Conservation (phyloP, 208 protist genomes). For the Strigomonas galati region DNA sequence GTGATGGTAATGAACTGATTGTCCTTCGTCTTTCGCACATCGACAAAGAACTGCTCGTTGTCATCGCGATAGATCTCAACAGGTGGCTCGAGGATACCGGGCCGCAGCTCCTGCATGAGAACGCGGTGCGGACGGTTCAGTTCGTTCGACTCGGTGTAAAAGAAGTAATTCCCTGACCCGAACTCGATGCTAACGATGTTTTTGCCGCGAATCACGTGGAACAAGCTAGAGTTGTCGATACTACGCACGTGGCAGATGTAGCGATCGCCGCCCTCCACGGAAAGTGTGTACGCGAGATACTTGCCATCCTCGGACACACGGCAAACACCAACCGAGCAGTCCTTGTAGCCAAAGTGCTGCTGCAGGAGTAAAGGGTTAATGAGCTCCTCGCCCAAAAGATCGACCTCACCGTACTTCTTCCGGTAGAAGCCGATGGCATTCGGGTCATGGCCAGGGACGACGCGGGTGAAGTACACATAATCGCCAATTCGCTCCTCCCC, state of each 20-base stretch:
- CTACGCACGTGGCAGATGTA: constrained; percentile 89
- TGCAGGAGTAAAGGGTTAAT: constrained; percentile 83
- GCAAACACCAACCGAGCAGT: constrained; percentile 85
- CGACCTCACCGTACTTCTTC: constrained; percentile 80
- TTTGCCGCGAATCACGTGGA: constrained; percentile 87
- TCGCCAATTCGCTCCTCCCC: constrained; percentile 89
- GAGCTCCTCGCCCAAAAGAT: constrained; percentile 86
- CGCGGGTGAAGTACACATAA: constrained; percentile 88
- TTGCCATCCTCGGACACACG: constrained; percentile 85
- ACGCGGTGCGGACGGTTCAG: constrained; percentile 82
- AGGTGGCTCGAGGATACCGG: constrained; percentile 75
- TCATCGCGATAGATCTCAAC: constrained; percentile 86
- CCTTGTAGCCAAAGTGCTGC: constrained; percentile 87
- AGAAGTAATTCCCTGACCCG: constrained; percentile 78
- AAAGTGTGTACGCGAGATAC: constrained; percentile 89
- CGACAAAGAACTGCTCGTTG: constrained; percentile 89
- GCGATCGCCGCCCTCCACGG: constrained; percentile 85
- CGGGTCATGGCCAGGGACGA: constrained; percentile 63
- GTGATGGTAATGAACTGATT: constrained; percentile 78
- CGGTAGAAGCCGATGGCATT: constrained; percentile 87
- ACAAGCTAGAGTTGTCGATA: constrained; percentile 85
- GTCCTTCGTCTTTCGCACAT: constrained; percentile 88
- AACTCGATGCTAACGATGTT: constrained; percentile 93
- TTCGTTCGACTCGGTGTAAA: constrained; percentile 89
- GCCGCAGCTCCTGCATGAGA: constrained; percentile 88